Base-by-base conservation (phyloP, 1,284 basidiomycete genomes). In the Takashimella koratensis region DNA sequence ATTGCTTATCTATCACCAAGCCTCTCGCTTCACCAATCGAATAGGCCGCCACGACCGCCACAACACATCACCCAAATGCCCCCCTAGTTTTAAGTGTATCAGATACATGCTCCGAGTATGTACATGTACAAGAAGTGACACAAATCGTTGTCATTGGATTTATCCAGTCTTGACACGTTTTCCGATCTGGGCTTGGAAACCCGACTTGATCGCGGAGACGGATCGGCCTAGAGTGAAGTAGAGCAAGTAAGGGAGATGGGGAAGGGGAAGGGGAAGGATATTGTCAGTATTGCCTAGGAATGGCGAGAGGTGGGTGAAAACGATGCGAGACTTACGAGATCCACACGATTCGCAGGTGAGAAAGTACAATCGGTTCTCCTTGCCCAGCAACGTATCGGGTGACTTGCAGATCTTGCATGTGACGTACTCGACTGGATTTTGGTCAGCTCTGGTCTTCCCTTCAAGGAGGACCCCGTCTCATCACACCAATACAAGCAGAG, bases 331-430 rank as follows among this genome's bases (percentile, higher is more conserved):
- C n/a, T n/a, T n/a, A 73, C 88, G 82, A 59, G 87, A 92, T 6
- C 92, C 92, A 73, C 92, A 97, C 22, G 89, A 87, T 78, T 96
- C 90, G 80, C 95, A 98, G 0, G 90, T 86, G 83, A 98, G 93
- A 82, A 99, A 98, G 82, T 95, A 98, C 72, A 99, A 91, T 78
- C 95, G 90, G 78, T 98, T 97, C 79, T 98, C 93, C 78, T 98
- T 98, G 46, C 88, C 88, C 45, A 99, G 83, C 20, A 95, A 83
- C 4, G 95, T 99, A 75, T 98, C 94, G 49, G 92, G 91, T 3
- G 94, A 97, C 80, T 97, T 98, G 84, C 95, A 99, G 40, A 95
- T 98, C 79, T 97, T 96, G 85, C 95, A 99, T 42, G 93, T 97
- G 54, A 99, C 96, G 79, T 99, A 98, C 79, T 98, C 95, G 65